Conservation (phyloP, 805 yeast genomes). For the Starmera quercuum region DNA sequence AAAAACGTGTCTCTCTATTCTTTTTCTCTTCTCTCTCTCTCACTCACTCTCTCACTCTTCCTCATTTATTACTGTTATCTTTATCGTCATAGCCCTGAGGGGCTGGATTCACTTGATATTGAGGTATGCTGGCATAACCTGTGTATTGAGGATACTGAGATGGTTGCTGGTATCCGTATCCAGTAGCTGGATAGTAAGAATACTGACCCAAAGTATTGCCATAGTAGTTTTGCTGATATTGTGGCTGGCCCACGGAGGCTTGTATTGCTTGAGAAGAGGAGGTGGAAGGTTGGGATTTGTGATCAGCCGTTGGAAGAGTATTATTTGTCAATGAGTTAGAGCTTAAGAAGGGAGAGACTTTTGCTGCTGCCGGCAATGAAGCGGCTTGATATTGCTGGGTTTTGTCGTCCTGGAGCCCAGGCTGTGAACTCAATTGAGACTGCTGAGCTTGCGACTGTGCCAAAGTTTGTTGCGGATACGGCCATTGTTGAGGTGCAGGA, state of each 20-base stretch:
- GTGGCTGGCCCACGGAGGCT: constrained; percentile 1
- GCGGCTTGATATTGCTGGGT: constrained; percentile 1
- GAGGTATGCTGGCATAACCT: background rate
- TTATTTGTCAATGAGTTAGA: constrained; percentile 15
- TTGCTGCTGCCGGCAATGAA: constrained; percentile 4
- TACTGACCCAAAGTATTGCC: background rate
- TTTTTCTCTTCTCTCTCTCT: too few species aligned
- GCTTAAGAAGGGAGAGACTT: constrained; percentile 16
- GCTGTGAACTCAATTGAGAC: constrained; percentile 9
- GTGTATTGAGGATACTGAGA: background rate
- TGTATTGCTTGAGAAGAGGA: constrained; percentile 1
- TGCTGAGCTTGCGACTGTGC: constrained; percentile 8
- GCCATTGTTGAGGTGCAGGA: constrained; percentile 1
- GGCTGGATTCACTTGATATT: background rate
- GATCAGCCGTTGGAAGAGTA: constrained; percentile 7
- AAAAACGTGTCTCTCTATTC: too few species aligned
- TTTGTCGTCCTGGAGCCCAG: constrained; percentile 3
- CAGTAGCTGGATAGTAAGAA: constrained; percentile 2
- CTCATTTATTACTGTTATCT: background rate
- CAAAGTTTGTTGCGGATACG: constrained; percentile 8
- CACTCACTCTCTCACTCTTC: background rate
- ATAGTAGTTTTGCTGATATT: constrained; percentile 2
- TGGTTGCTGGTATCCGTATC: background rate
- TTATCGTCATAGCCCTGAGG: background rate
- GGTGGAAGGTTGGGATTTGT: background rate